Evolutionary conservation across 805 yeast genomes (phyloP), one percentile per base, ranked within the genome.

Genomic region (Metschnikowia baotianmanensis): DNA sequence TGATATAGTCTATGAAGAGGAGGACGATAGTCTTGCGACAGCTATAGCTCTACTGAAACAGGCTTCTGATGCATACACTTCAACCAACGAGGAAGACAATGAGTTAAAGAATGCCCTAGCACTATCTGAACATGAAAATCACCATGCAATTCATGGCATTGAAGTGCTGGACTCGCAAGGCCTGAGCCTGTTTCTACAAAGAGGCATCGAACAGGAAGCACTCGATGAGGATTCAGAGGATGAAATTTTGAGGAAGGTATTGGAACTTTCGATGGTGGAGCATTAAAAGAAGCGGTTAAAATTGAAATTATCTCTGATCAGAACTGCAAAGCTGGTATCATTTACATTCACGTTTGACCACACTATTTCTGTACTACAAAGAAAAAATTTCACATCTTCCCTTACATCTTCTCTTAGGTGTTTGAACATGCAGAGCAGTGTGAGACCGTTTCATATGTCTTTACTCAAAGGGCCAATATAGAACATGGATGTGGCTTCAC

Each of bases 251-350:
- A 46, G 39, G 28, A 43, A 47, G 29, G 48, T 52, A 1, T 26
- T 59, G 33, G 52, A 52, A 42, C 46, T 56, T 7, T 55, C 59
- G 17, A 19, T 50, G 42, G 23, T 45, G n/a, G 53, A 51, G 15
- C 45, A 45, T 32, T 44, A 33, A 36, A n/a, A 6, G 16, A 17
- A 19, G 13, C 6, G n/a, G 7, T 12, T 5, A 25, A 3, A 25
- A 7, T 21, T 21, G 9, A 9, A 21, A 21, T 6, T n/a, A n/a
- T n/a, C n/a, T n/a, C n/a, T n/a, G n/a, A n/a, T n/a, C n/a, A n/a
- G n/a, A n/a, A n/a, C n/a, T n/a, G n/a, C n/a, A n/a, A n/a, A n/a
- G n/a, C n/a, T n/a, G n/a, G n/a, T n/a, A n/a, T n/a, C n/a, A n/a
- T n/a, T n/a, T n/a, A n/a, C n/a, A n/a, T n/a, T n/a, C n/a, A n/a